Evolutionary conservation across 176 grass and related monocot genomes (phyloP).

Genomic region (Triticum timopheevii): DNA sequence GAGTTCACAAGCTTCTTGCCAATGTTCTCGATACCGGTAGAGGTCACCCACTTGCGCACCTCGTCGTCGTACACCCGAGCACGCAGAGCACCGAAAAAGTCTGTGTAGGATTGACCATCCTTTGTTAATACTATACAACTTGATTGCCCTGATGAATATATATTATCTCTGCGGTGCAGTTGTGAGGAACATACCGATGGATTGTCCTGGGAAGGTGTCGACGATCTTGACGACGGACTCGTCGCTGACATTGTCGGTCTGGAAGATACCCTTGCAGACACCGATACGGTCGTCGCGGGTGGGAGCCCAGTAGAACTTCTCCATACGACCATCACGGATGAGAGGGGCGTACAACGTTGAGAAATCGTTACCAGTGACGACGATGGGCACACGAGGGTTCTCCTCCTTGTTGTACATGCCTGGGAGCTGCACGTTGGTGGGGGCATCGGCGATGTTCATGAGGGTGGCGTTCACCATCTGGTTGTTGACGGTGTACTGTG

Average conservation of each 20-base stretch:
- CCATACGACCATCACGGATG: slow-evolving; percentile 94
- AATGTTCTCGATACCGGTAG: slow-evolving; percentile 45
- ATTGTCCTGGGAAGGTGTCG: slow-evolving; percentile 88
- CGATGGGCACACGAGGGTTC: slow-evolving; percentile 82
- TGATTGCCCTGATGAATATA: neutral
- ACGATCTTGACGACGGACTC: slow-evolving; percentile 59
- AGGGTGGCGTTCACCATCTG: slow-evolving; percentile 99
- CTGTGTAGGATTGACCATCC: slow-evolving; percentile 22
- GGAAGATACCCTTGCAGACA: slow-evolving; percentile 76
- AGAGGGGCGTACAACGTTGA: slow-evolving; percentile 91
- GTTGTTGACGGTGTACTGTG: slow-evolving; percentile 98
- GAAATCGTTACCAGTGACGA: slow-evolving; percentile 99
- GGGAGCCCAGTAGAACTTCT: slow-evolving; percentile 99
- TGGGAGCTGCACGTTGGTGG: slow-evolving; percentile 94
- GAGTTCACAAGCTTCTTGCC: slow-evolving; percentile 82
- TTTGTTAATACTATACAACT: neutral
- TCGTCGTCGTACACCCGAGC: slow-evolving; percentile 87
- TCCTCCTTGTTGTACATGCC: slow-evolving; percentile 99
- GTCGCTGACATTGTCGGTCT: slow-evolving; percentile 45
- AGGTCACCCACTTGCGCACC: slow-evolving; percentile 65
- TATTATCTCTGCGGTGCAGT: neutral
- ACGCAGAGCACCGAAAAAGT: slow-evolving; percentile 86
- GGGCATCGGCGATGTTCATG: slow-evolving; percentile 98
- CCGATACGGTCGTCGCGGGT: slow-evolving; percentile 84
- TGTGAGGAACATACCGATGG: slow-evolving; percentile 54